A percentile compares a stretch with the other conserved stretches of the same genome.
phyloP scores from a whole-genome alignment of 345 rosid species.

The Camelina sativa region DNA sequence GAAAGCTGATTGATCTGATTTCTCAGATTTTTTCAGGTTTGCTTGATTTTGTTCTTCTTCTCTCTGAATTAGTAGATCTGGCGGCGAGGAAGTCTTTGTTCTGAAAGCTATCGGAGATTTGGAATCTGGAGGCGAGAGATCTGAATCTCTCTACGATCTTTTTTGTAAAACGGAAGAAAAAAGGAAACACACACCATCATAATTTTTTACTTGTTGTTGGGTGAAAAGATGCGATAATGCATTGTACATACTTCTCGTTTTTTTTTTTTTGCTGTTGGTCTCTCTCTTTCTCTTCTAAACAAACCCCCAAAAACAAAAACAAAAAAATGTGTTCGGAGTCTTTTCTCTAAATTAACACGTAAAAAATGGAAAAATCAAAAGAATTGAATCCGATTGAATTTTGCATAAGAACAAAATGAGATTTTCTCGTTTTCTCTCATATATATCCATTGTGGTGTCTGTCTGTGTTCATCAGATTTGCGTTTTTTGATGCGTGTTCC shows the following conservation, averaged over 20 bases:
- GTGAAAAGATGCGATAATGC: conserved; percentile 40
- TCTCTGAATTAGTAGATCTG: conserved; percentile 17
- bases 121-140: not conserved
- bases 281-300: not conserved
- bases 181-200: conserved; percentile 25
- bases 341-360: not conserved
- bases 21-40: conserved; percentile 33
- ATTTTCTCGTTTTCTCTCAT: not conserved
- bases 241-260: conserved; percentile 37
- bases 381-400: conserved; percentile 5
- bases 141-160: not conserved
- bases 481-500: conserved; percentile 13
- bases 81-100: conserved; percentile 3
- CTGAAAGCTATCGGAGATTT: not conserved
- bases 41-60: conserved; percentile 39
- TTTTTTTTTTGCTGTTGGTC: conserved; percentile 16
- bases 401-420: not conserved
- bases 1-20: conserved; percentile 45
- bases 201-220: conserved; percentile 40
- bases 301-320: too few relatives aligned
- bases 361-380: conserved; percentile 17
- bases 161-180: conserved; percentile 36
- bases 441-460: not conserved
- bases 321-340: not conserved
- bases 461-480: conserved; percentile 17